phyloP scores from a whole-genome alignment of 169 alveolate species.

The Eimeria maxima region DNA sequence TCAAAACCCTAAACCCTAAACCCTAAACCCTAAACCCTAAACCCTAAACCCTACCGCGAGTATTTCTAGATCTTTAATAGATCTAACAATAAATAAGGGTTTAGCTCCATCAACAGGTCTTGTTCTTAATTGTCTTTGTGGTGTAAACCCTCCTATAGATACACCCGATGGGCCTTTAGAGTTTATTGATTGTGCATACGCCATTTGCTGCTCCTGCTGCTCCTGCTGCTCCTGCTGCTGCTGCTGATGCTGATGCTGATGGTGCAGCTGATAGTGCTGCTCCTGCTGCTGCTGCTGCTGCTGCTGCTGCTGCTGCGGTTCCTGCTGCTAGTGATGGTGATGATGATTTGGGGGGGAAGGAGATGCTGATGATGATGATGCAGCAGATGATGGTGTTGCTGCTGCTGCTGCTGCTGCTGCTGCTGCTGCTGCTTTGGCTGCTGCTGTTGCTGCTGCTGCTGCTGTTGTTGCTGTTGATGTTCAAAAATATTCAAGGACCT shows the following conservation, averaged over 20 bases:
- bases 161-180: not conserved
- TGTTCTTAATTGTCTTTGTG: slow-evolving; percentile 68
- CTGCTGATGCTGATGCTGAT: no score
- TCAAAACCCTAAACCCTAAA: not conserved
- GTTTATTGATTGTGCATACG: not conserved
- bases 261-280: no score
- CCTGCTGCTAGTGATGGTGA: no score
- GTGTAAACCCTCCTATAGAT: not conserved
- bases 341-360: no score
- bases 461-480: no score
- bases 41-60: slow-evolving; percentile 65
- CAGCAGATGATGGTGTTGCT: no score
- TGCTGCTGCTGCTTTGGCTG: not conserved
- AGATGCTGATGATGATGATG: no score
- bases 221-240: not conserved
- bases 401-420: not conserved
- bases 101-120: slow-evolving; percentile 77
- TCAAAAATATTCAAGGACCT: no score
- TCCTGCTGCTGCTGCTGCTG: no score
- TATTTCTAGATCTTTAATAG: slow-evolving; percentile 39
- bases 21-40: not conserved
- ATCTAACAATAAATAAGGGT: slow-evolving; percentile 30
- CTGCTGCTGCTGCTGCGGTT: not conserved
- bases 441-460: slow-evolving; percentile 24
- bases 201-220: slow-evolving; percentile 20